Evolutionary conservation across 257 asterid species (phyloP).

Genomic region (Ilex asprella): DNA sequence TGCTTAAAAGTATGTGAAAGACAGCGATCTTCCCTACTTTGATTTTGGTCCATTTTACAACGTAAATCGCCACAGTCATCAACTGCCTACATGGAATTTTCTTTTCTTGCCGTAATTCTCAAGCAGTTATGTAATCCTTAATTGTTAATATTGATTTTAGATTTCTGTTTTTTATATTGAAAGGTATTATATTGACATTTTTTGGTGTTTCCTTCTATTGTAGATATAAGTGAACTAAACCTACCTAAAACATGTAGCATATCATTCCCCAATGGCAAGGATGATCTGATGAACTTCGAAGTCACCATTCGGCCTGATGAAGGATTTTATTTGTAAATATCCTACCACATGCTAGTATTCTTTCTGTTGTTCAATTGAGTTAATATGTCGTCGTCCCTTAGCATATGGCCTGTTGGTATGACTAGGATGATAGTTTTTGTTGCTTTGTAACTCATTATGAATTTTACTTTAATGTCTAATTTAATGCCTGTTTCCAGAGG

Average conservation of each 20-base stretch:
- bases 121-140: neutral
- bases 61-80: no score
- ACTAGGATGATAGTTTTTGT: no score
- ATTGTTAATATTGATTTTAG: neutral
- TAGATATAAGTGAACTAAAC: slow-evolving; percentile 85
- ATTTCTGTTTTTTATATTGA: neutral
- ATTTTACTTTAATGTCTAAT: neutral
- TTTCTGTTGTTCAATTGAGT: neutral
- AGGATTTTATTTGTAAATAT: slow-evolving; percentile 72
- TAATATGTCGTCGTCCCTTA: neutral
- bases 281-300: slow-evolving; percentile 94
- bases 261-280: slow-evolving; percentile 86
- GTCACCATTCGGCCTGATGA: slow-evolving; percentile 89
- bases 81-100: no score
- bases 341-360: neutral
- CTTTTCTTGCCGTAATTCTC: neutral
- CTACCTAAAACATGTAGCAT: slow-evolving; percentile 80
- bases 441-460: neutral
- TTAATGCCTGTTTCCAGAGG: slow-evolving; percentile 36
- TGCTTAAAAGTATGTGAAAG: no score
- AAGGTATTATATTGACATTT: no score
- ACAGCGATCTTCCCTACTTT: no score
- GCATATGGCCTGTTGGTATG: neutral
- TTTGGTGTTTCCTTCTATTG: slow-evolving; percentile 8
- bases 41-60: no score